Percentiles rank a stretch among this genome's conserved stretches.
phyloP scores from a whole-genome alignment of 2,329 filamentous ascomycete species.

The Fusarium guadeloupense region DNA sequence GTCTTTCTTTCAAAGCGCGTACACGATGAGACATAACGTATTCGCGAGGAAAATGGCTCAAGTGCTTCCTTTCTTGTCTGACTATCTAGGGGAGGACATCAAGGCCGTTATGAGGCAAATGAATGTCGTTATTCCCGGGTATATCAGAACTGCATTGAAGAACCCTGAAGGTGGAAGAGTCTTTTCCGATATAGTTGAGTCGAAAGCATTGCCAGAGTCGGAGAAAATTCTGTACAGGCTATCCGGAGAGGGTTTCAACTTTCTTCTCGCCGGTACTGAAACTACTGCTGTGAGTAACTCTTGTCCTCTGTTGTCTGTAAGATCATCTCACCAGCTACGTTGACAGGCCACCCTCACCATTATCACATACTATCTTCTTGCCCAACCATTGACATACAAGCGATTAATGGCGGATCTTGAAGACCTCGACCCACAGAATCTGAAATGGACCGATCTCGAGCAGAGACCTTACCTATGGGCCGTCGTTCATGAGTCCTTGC shows the following conservation, averaged over 20 bases:
- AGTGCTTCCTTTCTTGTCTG: slow-evolving; percentile 10
- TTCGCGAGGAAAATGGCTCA: slow-evolving; percentile 38
- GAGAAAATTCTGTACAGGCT: slow-evolving; percentile 50
- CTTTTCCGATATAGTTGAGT: slow-evolving; percentile 31
- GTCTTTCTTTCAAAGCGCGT: slow-evolving; percentile 46
- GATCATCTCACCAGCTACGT: rapidly evolving
- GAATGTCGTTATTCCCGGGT: slow-evolving; percentile 25
- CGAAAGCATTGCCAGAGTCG: slow-evolving; percentile 44
- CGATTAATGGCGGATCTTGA: slow-evolving; percentile 45
- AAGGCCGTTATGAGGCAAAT: slow-evolving; percentile 29
- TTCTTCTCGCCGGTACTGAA: slow-evolving; percentile 53
- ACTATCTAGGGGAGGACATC: slow-evolving; percentile 23
- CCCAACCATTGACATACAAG: slow-evolving; percentile 44
- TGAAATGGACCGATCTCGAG: slow-evolving; percentile 47
- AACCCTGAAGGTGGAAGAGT: slow-evolving; percentile 22
- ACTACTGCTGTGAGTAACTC: slow-evolving; percentile 46
- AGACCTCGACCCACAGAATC: slow-evolving; percentile 39
- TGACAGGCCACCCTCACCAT: slow-evolving; percentile 43
- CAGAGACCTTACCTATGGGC: slow-evolving; percentile 50
- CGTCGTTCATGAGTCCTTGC: slow-evolving; percentile 51
- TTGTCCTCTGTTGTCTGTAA: rapidly evolving
- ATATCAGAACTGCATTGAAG: slow-evolving; percentile 9
- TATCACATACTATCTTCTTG: slow-evolving; percentile 50
- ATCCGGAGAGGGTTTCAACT: slow-evolving; percentile 49
- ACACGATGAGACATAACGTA: slow-evolving; percentile 47